A percentile compares a stretch with the other conserved stretches of the same genome.
These are phyloP conservation scores for Cryoendolithus antarcticus DNA, from an alignment of 2,329 filamentous ascomycete genomes.

Conservation along the genomic window DNA sequence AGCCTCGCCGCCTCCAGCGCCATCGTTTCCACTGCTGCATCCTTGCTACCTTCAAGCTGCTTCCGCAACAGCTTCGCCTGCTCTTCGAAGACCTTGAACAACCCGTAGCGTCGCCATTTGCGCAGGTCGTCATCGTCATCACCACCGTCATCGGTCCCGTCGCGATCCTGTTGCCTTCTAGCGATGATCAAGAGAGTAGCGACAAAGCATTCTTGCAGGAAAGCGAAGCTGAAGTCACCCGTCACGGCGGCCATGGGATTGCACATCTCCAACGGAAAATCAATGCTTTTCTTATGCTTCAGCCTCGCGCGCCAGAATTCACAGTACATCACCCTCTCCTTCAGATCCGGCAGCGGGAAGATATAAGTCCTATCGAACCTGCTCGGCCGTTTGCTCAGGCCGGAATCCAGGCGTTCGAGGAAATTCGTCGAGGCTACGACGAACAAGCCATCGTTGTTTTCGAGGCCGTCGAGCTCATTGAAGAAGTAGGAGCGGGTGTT, in stretches of 20 bases:
- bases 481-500: slow-evolving; percentile 54
- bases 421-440: slow-evolving; percentile 36
- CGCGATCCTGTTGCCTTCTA: slow-evolving; percentile 7
- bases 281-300: slow-evolving; percentile 41
- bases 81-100: slow-evolving; percentile 52
- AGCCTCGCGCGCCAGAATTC: slow-evolving; percentile 52
- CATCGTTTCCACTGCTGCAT: too few species aligned
- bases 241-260: slow-evolving; percentile 48
- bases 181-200: slow-evolving; percentile 49
- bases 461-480: slow-evolving; percentile 59
- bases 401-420: slow-evolving; percentile 53
- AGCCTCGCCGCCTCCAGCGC: too few species aligned
- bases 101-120: slow-evolving; percentile 28
- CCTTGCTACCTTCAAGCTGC: slow-evolving; percentile 34
- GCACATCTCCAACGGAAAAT: slow-evolving; percentile 47
- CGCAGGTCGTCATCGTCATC: slow-evolving; percentile 18
- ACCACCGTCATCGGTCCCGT: slow-evolving; percentile 23
- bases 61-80: slow-evolving; percentile 48
- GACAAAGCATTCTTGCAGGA: slow-evolving; percentile 58
- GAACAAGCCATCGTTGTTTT: slow-evolving; percentile 57
- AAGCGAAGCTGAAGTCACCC: slow-evolving; percentile 53
- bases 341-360: slow-evolving; percentile 38
- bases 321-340: slow-evolving; percentile 49
- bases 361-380: slow-evolving; percentile 56
- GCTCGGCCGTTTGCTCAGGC: slow-evolving; percentile 48